Conservation (phyloP, 1,139 yeast genomes). For the Wickerhamomyces sp. region DNA sequence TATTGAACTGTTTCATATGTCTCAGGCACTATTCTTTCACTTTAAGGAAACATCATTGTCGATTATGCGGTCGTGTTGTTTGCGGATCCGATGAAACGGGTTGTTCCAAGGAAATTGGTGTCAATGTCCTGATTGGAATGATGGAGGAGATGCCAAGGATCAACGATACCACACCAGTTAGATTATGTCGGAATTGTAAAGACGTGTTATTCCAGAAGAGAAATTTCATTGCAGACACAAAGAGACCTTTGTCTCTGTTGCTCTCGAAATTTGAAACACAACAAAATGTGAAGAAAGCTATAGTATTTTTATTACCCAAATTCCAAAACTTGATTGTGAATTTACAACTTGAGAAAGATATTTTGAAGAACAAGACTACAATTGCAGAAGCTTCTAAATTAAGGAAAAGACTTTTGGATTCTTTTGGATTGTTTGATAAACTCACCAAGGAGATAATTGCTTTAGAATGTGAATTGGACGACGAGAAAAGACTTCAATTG, state of each 20-base stretch:
- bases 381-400: slow-evolving; percentile 33
- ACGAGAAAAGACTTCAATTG: slow-evolving; percentile 38
- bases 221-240: slow-evolving; percentile 40
- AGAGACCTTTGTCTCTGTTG: slow-evolving; percentile 20
- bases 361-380: slow-evolving; percentile 27
- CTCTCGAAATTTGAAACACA: slow-evolving; percentile 29
- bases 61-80: slow-evolving; percentile 77
- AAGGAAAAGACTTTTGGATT: slow-evolving; percentile 36
- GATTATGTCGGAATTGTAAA: slow-evolving; percentile 72
- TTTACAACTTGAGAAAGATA: slow-evolving; percentile 27
- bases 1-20: slow-evolving; percentile 62
- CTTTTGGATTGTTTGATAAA: slow-evolving; percentile 41
- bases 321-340: slow-evolving; percentile 33
- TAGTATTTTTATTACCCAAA: slow-evolving; percentile 34
- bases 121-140: slow-evolving; percentile 41
- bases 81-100: slow-evolving; percentile 61
- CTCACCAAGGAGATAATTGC: slow-evolving; percentile 35
- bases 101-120: slow-evolving; percentile 73
- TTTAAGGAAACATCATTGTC: slow-evolving; percentile 79
- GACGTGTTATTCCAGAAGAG: slow-evolving; percentile 52
- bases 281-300: slow-evolving; percentile 29
- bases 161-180: slow-evolving; percentile 27
- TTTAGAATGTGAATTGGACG: slow-evolving; percentile 25
- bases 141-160: slow-evolving; percentile 30
- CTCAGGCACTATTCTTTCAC: slow-evolving; percentile 49